phyloP scores from a whole-genome alignment of 257 asterid genomes.

The Primulina tabacum region DNA sequence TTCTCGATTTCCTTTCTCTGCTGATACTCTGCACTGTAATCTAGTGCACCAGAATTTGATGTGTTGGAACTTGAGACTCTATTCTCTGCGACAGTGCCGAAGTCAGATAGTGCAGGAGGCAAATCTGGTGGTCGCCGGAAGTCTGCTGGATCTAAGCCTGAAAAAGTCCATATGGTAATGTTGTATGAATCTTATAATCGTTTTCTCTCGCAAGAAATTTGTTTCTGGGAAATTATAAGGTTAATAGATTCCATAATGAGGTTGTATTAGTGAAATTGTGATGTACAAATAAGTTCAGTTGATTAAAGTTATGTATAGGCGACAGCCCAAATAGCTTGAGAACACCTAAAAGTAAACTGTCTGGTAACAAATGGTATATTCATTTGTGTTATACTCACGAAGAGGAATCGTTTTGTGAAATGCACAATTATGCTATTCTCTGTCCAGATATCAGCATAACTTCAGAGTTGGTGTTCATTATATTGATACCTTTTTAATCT shows the following conservation, averaged over 20 bases:
- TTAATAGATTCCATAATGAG: not conserved
- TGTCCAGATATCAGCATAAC: not conserved
- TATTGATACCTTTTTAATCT: not conserved
- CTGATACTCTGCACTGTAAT: constrained; percentile 31
- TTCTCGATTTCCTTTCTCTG: constrained; percentile 18
- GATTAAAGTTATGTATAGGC: constrained; percentile 6
- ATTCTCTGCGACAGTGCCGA: constrained; percentile 88
- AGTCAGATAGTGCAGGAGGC: constrained; percentile 62
- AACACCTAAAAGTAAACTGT: constrained; percentile 7
- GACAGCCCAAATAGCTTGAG: not conserved
- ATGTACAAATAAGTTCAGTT: constrained; percentile 12
- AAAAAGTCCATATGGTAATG: constrained; percentile 84
- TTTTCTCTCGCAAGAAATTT: constrained; percentile 4
- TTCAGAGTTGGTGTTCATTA: not conserved
- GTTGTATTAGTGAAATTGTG: constrained; percentile 4
- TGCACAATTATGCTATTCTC: not conserved
- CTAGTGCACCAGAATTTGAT: constrained; percentile 92
- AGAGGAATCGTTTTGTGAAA: not conserved
- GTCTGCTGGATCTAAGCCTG: constrained; percentile 91
- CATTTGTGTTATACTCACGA: not conserved
- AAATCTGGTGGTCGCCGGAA: constrained; percentile 83
- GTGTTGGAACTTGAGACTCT: constrained; percentile 90
- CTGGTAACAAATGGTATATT: not conserved
- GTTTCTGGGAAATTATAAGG: not conserved
- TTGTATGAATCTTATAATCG: constrained; percentile 21